Evolutionary conservation across 2,329 filamentous ascomycete genomes (phyloP).

Genomic region (Uncinocarpus reesii): DNA sequence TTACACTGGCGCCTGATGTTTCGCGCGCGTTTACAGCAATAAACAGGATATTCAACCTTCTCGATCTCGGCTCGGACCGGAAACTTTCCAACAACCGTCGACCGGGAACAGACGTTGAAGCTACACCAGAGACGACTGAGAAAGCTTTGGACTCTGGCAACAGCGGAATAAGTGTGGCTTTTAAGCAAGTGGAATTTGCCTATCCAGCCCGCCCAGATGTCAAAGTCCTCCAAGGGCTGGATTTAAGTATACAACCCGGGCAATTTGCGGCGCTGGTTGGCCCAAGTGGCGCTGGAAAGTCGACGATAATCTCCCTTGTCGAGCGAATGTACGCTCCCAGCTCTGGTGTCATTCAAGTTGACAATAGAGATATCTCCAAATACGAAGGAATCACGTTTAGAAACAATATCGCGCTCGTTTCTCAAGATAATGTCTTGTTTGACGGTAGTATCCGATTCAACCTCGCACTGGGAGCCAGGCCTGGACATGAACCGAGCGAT

Average conservation of each 20-base stretch:
- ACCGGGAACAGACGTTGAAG: conserved; percentile 16
- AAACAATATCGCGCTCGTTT: conserved; percentile 61
- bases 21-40: conserved; percentile 55
- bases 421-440: conserved; percentile 67
- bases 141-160: conserved; percentile 14
- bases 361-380: conserved; percentile 61
- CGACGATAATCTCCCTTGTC: conserved; percentile 59
- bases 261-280: conserved; percentile 49
- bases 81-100: conserved; percentile 17
- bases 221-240: conserved; percentile 48
- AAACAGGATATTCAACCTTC: conserved; percentile 44
- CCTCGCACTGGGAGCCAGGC: conserved; percentile 47
- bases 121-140: conserved; percentile 11
- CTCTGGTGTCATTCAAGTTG: conserved; percentile 55
- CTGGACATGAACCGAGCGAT: conserved; percentile 57
- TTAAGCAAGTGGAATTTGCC: conserved; percentile 53
- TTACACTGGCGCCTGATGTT: conserved; percentile 65
- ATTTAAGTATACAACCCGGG: conserved; percentile 41
- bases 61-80: conserved; percentile 29
- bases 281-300: conserved; percentile 67
- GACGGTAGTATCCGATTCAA: conserved; percentile 63
- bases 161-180: conserved; percentile 39
- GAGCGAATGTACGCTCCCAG: conserved; percentile 65
- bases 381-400: conserved; percentile 59
- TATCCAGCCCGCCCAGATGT: conserved; percentile 55